Evolutionary conservation across 1,284 basidiomycete species (phyloP), one percentile per base, ranked within the genome.

Genomic region (Fomitopsis palustris): DNA sequence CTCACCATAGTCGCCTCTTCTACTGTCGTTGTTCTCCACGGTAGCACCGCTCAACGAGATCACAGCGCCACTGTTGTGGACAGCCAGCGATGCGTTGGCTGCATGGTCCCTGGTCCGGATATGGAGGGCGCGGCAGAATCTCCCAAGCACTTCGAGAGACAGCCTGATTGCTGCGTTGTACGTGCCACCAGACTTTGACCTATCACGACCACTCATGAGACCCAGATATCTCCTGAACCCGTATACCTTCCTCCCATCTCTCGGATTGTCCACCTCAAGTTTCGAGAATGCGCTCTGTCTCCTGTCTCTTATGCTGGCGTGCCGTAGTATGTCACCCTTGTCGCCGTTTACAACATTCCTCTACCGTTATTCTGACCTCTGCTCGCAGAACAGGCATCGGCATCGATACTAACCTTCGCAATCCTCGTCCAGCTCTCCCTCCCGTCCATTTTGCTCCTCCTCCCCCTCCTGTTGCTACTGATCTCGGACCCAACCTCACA

Each of bases 141-240:
- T 82, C 21, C 67, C 64, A 53, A 70, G 70, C 27, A 77, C 78
- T 59, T 67, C 76, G 45, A 78, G 85, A 69, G 84, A 88, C 65
- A 72, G 70, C 14, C 71, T 88, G 47, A 76, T 94, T 43, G 85
- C 81, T 31, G 80, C 83, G 23, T 70, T 82, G 92, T 92, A 67
- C 66, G 87, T 80, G 39, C 3, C 5, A 10, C 7, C 53, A 3
- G 10, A n/a, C 19, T 37, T 10, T 43, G 16, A 10, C 14, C 6
- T 19, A n/a, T 49, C 54, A 27, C 57, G 57, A 39, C 38, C 16
- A 55, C 25, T 37, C 29, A 17, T 33, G 52, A 21, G 25, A 4
- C 49, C 2, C 64, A 95, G 93, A 41, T 95, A 90, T 74, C 82
- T 98, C 3, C 75, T 96, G 61, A 97, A 97, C 66, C 96, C 96